phyloP scores from a whole-genome alignment of 768 basidiomycete genomes.

The Crucibulum laeve region DNA sequence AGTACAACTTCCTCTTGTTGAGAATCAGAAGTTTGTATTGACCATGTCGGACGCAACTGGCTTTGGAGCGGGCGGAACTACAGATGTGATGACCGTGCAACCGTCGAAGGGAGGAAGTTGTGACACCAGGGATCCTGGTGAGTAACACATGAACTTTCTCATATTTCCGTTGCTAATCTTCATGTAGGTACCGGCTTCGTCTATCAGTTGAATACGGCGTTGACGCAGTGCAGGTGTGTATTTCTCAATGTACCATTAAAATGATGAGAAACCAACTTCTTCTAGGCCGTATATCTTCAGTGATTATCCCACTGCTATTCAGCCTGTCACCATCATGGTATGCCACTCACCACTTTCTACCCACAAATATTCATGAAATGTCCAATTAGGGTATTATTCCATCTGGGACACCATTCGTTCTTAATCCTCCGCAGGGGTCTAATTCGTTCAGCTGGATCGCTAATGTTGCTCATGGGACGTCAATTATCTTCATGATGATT shows the following conservation, averaged over 20 bases:
- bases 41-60: conserved; percentile 73
- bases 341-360: conserved; percentile 11
- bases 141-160: conserved; percentile 4
- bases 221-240: conserved; percentile 60
- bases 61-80: conserved; percentile 62
- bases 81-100: conserved; percentile 44
- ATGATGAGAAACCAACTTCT: conserved; percentile 3
- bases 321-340: conserved; percentile 55
- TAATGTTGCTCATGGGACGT: conserved; percentile 53
- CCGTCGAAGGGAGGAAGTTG: conserved; percentile 45
- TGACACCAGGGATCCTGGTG: conserved; percentile 40
- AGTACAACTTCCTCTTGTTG: conserved; percentile 36
- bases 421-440: conserved; percentile 36
- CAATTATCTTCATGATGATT: conserved; percentile 51
- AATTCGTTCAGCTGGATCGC: conserved; percentile 49
- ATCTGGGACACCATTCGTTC: conserved; percentile 44
- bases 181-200: conserved; percentile 31
- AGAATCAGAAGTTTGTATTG: conserved; percentile 39
- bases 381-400: conserved; percentile 55
- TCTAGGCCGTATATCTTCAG: conserved; percentile 43
- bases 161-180: neutral
- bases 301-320: conserved; percentile 36
- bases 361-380: neutral
- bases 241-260: conserved; percentile 3
- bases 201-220: conserved; percentile 45